Evolutionary conservation across 495 filamentous ascomycete genomes (phyloP), one percentile per base, ranked within the genome.

Genomic region (Wilcoxina mikolae): DNA sequence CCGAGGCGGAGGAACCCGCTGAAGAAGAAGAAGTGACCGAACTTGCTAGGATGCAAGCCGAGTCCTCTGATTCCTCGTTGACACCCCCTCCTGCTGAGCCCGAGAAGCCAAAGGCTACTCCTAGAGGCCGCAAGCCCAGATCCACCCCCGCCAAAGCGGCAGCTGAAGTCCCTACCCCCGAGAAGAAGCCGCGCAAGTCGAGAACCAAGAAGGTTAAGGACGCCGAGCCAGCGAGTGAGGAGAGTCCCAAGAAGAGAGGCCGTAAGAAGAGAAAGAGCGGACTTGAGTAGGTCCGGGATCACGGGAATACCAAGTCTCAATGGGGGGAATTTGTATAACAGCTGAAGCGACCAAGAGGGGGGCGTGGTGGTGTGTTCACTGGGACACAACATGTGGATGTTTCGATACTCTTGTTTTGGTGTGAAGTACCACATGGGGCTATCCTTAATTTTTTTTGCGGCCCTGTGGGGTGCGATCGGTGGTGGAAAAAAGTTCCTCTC

Each of bases 11-110:
- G 11, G 61, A 68, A 15, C 62, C 69, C 10, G 66, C 62, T 4
- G 65, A 69, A 4, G 66, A 69, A 17, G 68, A 69, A 12, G 65
- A 69, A 28, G 68, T 68, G 20, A 48, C 46, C 10, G 45, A 25
- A 5, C 51, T 50, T 29, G 54, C 63, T 15, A 64, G 65, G 17
- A 64, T 68, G 31, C 75, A 82, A 53, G 77, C 76, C 18, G 73
- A 74, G 27, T 74, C 77, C 29, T 73, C 74, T 3, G 75, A 81
- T 65, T 72, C 76, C 39, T 72, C 76, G 15, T 65, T 70, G 25
- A 75, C 73, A 60, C 72, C 73, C 50, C 78, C 77, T 26, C 75
- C 78, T 5, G 78, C 78, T 25, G 70, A 73, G 24, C 60, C 68
- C 9, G 71, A 70, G 57, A 73, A 58, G 20, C 51, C 68, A 12